Base-by-base conservation (phyloP, 2,329 filamentous ascomycete genomes). In the Fusarium agapanthi region DNA sequence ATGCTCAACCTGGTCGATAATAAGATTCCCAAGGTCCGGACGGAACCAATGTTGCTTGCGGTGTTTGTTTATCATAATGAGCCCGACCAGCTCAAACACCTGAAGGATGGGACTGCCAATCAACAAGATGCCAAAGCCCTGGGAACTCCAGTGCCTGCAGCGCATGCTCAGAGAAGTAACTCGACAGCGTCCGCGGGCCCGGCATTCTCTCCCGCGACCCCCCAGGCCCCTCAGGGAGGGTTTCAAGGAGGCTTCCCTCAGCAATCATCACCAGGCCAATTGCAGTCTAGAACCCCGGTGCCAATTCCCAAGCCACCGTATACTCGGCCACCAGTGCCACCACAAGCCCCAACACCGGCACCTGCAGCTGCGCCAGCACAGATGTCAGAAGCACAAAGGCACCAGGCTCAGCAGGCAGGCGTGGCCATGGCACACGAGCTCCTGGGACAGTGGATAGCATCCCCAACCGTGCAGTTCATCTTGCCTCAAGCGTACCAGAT, bases 1-100 rank as follows among this genome's bases (percentile, higher is more conserved):
- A 90, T 98, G 81, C 89, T 94, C 68, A 93, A 97, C 77, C 88
- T 98, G n/a, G 91, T 94, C 71, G 92, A 95, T 75, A 95, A 95
- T 80, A 89, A 89, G 35, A 88, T 98, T 37, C 93, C 95, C 48
- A 87, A 89, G 65, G 88, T 88, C 5, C 88, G 93, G 22, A 86
- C 90, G 0, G 92, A 97, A 73, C 90, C 93, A 3, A 90, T 96
- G 83, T 85, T 99, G 40, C 85, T 98, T 14, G 89, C 95, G 28
- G 93, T 95, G 3, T 92, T 98, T 71, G 94, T 98, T 7, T 93
- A 97, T 71, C 90, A 93, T 40, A 91, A 91, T 54, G 88, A 90
- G 50, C 82, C 82, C 0, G 79, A 81, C 58, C 82, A 78, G 66
- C 77, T 73, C 57, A 80, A 76, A 74, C 80, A 75, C 56, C 54